Percentiles rank a stretch among this genome's conserved stretches.
These are phyloP conservation scores for Tricholoma matsutake DNA, from an alignment of 768 basidiomycete genomes.

Conservation along the genomic window DNA sequence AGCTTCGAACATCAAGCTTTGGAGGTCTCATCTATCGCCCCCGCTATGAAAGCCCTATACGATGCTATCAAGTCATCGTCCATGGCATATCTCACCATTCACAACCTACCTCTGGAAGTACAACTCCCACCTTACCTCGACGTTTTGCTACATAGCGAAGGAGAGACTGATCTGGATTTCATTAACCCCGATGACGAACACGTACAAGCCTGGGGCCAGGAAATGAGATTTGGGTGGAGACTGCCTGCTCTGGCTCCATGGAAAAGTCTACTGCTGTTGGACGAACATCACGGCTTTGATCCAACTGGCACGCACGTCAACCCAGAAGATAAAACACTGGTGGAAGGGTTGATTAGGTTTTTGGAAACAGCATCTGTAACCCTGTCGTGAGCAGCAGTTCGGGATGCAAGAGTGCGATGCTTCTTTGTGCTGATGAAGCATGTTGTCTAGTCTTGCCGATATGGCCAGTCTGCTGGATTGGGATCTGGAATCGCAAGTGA, in stretches of 20 bases:
- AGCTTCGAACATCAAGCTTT: conserved; percentile 58
- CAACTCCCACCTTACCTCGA: conserved; percentile 85
- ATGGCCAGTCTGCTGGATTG: conserved; percentile 80
- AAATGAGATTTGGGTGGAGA: conserved; percentile 69
- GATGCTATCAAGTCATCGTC: conserved; percentile 72
- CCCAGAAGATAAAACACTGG: conserved; percentile 62
- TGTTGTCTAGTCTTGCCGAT: conserved; percentile 57
- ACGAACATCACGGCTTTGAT: conserved; percentile 53
- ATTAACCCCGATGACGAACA: conserved; percentile 51
- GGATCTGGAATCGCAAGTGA: conserved; percentile 79
- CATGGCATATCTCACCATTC: conserved; percentile 76
- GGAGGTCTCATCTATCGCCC: conserved; percentile 65
- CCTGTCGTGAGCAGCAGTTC: conserved; percentile 63
- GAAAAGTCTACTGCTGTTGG: conserved; percentile 84
- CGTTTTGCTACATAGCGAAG: conserved; percentile 61
- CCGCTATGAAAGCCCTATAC: conserved; percentile 77
- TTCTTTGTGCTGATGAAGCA: conserved; percentile 2
- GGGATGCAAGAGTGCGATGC: neutral
- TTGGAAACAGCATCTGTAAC: conserved; percentile 71
- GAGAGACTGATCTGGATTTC: conserved; percentile 48
- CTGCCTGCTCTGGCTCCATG: conserved; percentile 79
- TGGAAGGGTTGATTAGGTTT: conserved; percentile 72
- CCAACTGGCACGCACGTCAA: conserved; percentile 57
- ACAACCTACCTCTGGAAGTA: conserved; percentile 77
- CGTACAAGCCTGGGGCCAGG: conserved; percentile 57